A percentile compares a stretch with the other conserved stretches of the same genome.
Evolutionary conservation across 805 yeast genomes (phyloP).

Genomic region (Candida maltosa): DNA sequence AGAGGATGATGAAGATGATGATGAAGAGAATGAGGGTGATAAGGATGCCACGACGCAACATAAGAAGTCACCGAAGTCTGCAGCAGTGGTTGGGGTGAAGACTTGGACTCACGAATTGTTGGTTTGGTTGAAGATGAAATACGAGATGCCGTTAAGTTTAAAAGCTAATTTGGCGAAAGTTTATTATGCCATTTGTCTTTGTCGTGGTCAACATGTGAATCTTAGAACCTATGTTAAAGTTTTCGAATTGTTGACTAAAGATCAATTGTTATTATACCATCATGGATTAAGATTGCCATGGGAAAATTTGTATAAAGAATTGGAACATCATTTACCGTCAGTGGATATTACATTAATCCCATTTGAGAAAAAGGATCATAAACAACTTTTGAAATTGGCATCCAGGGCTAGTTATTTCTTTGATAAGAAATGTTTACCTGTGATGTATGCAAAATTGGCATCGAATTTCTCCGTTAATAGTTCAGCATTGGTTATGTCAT

Average conservation of each 20-base stretch:
- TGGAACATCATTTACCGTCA: slow-evolving; percentile 28
- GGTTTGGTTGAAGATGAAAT: slow-evolving; percentile 74
- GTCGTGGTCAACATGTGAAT: slow-evolving; percentile 67
- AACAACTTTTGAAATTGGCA: slow-evolving; percentile 49
- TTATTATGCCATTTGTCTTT: slow-evolving; percentile 67
- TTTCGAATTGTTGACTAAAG: slow-evolving; percentile 55
- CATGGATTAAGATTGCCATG: slow-evolving; percentile 49
- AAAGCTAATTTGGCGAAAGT: slow-evolving; percentile 63
- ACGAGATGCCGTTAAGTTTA: slow-evolving; percentile 68
- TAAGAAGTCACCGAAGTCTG: slow-evolving; percentile 60
- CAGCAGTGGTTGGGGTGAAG: slow-evolving; percentile 69
- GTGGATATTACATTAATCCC: slow-evolving; percentile 44
- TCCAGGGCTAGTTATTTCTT: slow-evolving; percentile 55
- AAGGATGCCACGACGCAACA: slow-evolving; percentile 46
- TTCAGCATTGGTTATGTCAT: slow-evolving; percentile 47
- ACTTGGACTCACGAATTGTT: slow-evolving; percentile 87
- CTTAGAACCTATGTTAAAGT: slow-evolving; percentile 58
- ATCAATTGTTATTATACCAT: slow-evolving; percentile 36
- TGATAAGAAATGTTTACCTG: slow-evolving; percentile 43
- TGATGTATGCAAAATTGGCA: slow-evolving; percentile 48
- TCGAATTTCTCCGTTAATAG: slow-evolving; percentile 53
- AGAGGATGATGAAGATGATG: slow-evolving; percentile 36
- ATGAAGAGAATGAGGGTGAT: slow-evolving; percentile 42
- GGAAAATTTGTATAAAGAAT: slow-evolving; percentile 40
- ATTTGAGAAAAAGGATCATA: slow-evolving; percentile 47